These are phyloP conservation scores for Staphylotrichum longicolle DNA, from an alignment of 495 filamentous ascomycete genomes.

Conservation along the genomic window DNA sequence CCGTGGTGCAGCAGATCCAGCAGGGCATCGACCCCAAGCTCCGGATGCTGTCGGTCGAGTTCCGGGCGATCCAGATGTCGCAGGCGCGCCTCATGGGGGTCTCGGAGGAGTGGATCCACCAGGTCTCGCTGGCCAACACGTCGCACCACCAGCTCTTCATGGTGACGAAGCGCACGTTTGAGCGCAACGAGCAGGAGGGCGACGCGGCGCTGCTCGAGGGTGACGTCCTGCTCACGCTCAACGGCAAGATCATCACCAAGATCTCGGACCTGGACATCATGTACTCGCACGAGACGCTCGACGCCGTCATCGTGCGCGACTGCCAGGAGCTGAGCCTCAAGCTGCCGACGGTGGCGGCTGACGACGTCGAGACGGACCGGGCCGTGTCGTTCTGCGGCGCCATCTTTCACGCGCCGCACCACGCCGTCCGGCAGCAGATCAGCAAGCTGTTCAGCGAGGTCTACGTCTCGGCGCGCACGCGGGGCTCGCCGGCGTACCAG, in stretches of 20 bases:
- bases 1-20: conserved; percentile 80
- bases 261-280: conserved; percentile 93
- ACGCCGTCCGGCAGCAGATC: conserved; percentile 96
- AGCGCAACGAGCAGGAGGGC: conserved; percentile 62
- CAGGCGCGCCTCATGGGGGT: conserved; percentile 99
- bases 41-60: conserved; percentile 89
- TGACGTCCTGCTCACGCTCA: conserved; percentile 88
- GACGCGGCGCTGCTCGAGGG: conserved; percentile 71
- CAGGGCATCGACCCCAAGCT: conserved; percentile 73
- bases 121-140: conserved; percentile 80
- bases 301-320: conserved; percentile 83
- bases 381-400: conserved; percentile 95
- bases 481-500: conserved; percentile 85
- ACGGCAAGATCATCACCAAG: conserved; percentile 86
- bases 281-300: conserved; percentile 83
- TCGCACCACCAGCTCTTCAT: conserved; percentile 96
- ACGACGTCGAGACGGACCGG: conserved; percentile 87
- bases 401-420: conserved; percentile 87
- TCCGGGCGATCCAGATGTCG: conserved; percentile 92
- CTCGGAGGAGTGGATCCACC: conserved; percentile 89
- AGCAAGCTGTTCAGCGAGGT: conserved; percentile 93
- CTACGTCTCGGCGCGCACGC: conserved; percentile 84
- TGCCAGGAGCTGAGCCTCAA: conserved; percentile 73
- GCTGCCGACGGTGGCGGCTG: conserved; percentile 82
- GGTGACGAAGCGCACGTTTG: conserved; percentile 77